Evolutionary conservation across 2,329 filamentous ascomycete genomes (phyloP).

Genomic region (Cryphonectria parasitica): DNA sequence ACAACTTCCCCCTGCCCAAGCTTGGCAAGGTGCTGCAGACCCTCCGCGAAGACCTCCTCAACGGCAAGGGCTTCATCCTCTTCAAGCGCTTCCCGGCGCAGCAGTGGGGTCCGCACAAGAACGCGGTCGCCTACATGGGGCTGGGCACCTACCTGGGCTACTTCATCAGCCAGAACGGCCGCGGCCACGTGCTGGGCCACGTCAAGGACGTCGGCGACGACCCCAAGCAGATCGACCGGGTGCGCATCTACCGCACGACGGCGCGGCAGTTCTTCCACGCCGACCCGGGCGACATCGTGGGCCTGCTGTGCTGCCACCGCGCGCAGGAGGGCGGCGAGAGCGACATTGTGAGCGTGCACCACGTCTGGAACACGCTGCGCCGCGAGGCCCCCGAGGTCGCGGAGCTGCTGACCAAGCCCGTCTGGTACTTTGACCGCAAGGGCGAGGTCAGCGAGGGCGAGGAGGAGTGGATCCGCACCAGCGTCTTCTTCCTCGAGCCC

Average conservation of each 20-base stretch:
- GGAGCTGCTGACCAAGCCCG: slow-evolving; percentile 72
- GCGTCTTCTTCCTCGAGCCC: slow-evolving; percentile 77
- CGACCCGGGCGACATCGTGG: slow-evolving; percentile 82
- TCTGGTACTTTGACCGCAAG: slow-evolving; percentile 94
- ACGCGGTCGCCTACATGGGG: slow-evolving; percentile 88
- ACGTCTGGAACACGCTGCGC: slow-evolving; percentile 82
- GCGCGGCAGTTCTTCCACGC: slow-evolving; percentile 85
- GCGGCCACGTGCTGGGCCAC: slow-evolving; percentile 84
- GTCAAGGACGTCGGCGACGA: slow-evolving; percentile 89
- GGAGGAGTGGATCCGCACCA: slow-evolving; percentile 72
- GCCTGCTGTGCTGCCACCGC: slow-evolving; percentile 78
- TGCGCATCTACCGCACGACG: slow-evolving; percentile 88
- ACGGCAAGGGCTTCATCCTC: slow-evolving; percentile 87
- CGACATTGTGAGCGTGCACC: slow-evolving; percentile 77
- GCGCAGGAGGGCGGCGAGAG: slow-evolving; percentile 82
- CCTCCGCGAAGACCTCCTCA: slow-evolving; percentile 55
- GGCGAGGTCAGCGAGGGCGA: slow-evolving; percentile 77
- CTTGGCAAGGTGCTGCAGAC: slow-evolving; percentile 42
- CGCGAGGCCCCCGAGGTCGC: slow-evolving; percentile 77
- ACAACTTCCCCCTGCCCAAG: slow-evolving; percentile 49
- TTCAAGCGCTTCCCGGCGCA: slow-evolving; percentile 84
- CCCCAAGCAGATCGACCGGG: slow-evolving; percentile 77
- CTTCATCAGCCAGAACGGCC: slow-evolving; percentile 84
- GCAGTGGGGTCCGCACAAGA: slow-evolving; percentile 78
- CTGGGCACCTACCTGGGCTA: slow-evolving; percentile 84